These are phyloP conservation scores for Bryoerythrophyllum caledonicum DNA, from an alignment of 225 moss, liverwort and hornwort species.

Conservation along the genomic window DNA sequence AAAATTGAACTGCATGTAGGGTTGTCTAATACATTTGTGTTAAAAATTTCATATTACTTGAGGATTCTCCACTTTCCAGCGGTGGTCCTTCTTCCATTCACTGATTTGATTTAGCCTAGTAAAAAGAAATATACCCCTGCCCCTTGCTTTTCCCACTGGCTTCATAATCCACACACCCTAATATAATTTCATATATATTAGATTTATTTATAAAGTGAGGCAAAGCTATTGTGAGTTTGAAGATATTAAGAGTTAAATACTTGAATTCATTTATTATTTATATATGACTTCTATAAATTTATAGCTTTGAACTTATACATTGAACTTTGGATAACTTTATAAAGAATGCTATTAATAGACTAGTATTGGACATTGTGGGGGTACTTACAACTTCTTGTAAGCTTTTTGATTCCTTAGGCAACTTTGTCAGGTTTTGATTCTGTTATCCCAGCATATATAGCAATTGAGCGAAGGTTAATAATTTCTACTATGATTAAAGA, in stretches of 20 bases:
- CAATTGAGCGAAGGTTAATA: not conserved
- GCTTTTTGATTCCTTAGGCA: slow-evolving; percentile 47
- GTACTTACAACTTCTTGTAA: slow-evolving; percentile 59
- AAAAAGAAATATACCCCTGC: slow-evolving; percentile 94
- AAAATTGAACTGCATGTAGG: too few species aligned
- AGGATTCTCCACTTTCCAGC: slow-evolving; percentile 95
- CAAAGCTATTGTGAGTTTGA: too few species aligned
- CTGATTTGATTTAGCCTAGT: slow-evolving; percentile 92
- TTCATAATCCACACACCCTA: slow-evolving; percentile 99
- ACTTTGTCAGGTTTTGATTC: slow-evolving; percentile 46
- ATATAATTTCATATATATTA: not conserved
- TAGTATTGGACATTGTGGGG: not conserved
- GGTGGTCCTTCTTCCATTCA: slow-evolving; percentile 99
- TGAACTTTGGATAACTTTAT: too few species aligned
- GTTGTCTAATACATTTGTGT: too few species aligned
- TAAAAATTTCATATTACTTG: slow-evolving; percentile 53
- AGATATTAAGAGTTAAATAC: too few species aligned
- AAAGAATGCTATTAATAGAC: too few species aligned
- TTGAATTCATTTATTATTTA: too few species aligned
- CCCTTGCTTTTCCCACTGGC: slow-evolving; percentile 94
- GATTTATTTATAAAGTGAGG: not conserved
- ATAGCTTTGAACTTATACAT: too few species aligned
- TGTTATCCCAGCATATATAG: slow-evolving; percentile 17
- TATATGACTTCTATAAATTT: too few species aligned
- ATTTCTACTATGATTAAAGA: not conserved